A percentile compares a stretch with the other conserved stretches of the same genome.
phyloP scores from a whole-genome alignment of 371 early-diverging fungal genomes.

The Lichtheimia ramosa region DNA sequence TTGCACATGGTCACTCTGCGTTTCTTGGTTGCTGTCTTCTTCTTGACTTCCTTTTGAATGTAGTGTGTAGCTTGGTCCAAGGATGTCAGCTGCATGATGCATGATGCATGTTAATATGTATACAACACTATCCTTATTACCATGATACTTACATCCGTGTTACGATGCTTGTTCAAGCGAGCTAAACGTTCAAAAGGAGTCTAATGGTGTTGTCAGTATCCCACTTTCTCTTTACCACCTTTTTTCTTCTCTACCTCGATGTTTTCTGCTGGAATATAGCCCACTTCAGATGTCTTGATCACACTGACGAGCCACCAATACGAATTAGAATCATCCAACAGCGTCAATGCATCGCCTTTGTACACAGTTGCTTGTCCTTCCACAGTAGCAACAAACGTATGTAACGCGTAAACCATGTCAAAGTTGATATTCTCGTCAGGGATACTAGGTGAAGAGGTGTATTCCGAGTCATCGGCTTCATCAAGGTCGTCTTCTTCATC shows the following conservation, averaged over 20 bases:
- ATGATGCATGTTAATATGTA: not conserved
- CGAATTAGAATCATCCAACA: slow-evolving; percentile 91
- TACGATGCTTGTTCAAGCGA: slow-evolving; percentile 85
- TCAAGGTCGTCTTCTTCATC: slow-evolving; percentile 46
- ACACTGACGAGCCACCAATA: slow-evolving; percentile 98
- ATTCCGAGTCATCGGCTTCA: slow-evolving; percentile 44
- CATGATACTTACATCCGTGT: slow-evolving; percentile 54
- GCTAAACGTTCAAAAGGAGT: slow-evolving; percentile 91
- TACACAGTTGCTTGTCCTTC: slow-evolving; percentile 94
- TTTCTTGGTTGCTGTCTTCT: slow-evolving; percentile 6
- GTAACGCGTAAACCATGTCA: slow-evolving; percentile 84
- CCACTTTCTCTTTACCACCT: not conserved
- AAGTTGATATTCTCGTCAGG: slow-evolving; percentile 80
- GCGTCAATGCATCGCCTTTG: slow-evolving; percentile 83
- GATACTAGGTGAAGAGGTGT: slow-evolving; percentile 53
- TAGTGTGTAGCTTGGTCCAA: slow-evolving; percentile 31
- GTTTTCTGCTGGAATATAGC: slow-evolving; percentile 96
- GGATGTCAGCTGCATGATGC: slow-evolving; percentile 30
- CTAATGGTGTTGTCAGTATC: slow-evolving; percentile 27
- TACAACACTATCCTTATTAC: too few relatives aligned
- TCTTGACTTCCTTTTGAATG: slow-evolving; percentile 8
- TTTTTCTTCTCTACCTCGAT: slow-evolving; percentile 66
- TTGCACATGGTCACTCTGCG: slow-evolving; percentile 18
- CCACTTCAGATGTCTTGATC: slow-evolving; percentile 84
- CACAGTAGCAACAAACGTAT: slow-evolving; percentile 91